Percentiles rank a stretch among this genome's conserved stretches.
Evolutionary conservation across 1,284 basidiomycete genomes (phyloP).

Genomic region (Violaceomyces palustris): DNA sequence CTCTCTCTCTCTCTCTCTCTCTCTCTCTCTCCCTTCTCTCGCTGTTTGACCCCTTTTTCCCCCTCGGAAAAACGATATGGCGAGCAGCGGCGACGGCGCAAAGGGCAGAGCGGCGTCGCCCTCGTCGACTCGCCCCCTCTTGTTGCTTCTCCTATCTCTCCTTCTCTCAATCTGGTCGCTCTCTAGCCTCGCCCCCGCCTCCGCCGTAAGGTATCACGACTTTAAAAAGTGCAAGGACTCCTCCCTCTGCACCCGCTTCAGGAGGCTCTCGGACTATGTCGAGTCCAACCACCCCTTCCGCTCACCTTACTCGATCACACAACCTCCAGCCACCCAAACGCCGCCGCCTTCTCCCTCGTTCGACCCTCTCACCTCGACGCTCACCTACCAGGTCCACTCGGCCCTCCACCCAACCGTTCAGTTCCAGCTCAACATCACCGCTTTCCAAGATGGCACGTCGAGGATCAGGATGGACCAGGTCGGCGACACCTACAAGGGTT

Average conservation of each 20-base stretch:
- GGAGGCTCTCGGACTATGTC: constrained; percentile 38
- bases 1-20: too few relatives aligned
- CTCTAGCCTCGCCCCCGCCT: too few relatives aligned
- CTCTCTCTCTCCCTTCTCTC: too few relatives aligned
- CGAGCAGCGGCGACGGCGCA: too few relatives aligned
- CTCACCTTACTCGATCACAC: constrained; percentile 38
- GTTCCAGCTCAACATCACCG: constrained; percentile 35
- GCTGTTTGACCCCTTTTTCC: too few relatives aligned
- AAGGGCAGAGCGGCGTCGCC: too few relatives aligned
- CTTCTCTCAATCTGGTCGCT: too few relatives aligned
- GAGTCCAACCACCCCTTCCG: constrained; percentile 17
- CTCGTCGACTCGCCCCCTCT: too few relatives aligned
- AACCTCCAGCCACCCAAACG: background rate
- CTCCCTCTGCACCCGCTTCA: constrained; percentile 49
- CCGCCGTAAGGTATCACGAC: too few relatives aligned
- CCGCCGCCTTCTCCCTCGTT: constrained; percentile 4
- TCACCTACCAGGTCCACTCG: constrained; percentile 27
- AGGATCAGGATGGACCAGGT: constrained; percentile 45
- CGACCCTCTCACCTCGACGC: constrained; percentile 12
- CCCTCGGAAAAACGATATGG: too few relatives aligned
- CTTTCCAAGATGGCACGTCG: constrained; percentile 47
- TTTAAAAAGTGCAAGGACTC: constrained; percentile 51
- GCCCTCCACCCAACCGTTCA: constrained; percentile 42
- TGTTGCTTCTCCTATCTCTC: too few relatives aligned
- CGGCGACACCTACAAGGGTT: constrained; percentile 31